Conservation (phyloP, 768 basidiomycete genomes). For the Cystofilobasidium ferigula region DNA sequence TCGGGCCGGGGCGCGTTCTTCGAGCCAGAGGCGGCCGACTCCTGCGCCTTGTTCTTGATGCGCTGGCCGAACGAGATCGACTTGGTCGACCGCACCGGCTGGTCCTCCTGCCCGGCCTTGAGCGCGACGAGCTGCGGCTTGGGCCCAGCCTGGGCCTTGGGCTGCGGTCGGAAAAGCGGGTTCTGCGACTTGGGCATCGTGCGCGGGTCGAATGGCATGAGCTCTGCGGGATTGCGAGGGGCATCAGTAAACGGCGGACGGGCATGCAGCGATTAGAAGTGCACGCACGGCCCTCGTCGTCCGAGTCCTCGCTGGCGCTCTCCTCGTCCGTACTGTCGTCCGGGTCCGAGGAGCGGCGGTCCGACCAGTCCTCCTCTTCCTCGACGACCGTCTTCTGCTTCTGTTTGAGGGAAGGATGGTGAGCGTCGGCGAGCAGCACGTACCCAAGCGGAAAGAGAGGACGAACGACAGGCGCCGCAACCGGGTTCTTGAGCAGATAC, state of each 20-base stretch:
- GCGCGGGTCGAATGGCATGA: conserved; percentile 30
- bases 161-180: conserved; percentile 46
- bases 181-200: conserved; percentile 39
- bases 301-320: conserved; percentile 28
- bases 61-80: conserved; percentile 22
- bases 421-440: conserved; percentile 1
- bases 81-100: conserved; percentile 18
- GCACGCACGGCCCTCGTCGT: conserved; percentile 40
- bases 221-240: conserved; percentile 28
- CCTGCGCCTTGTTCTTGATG: conserved; percentile 16
- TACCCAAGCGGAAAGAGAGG: no score
- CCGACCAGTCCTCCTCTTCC: conserved; percentile 79
- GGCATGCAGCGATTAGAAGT: not conserved
- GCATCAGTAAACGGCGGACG: not conserved
- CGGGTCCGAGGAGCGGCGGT: conserved; percentile 41
- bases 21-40: not conserved
- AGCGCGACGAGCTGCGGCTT: conserved; percentile 59
- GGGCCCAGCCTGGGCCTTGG: conserved; percentile 39
- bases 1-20: not conserved
- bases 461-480: conserved; percentile 48
- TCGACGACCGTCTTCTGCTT: conserved; percentile 66
- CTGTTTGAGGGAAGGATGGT: conserved; percentile 24
- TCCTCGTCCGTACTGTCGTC: conserved; percentile 30
- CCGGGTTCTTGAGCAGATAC: conserved; percentile 81
- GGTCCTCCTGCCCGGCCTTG: conserved; percentile 34